A percentile compares a stretch with the other conserved stretches of the same genome.
Conservation (phyloP, 2,329 filamentous ascomycete species). For the Xylaria sp. region DNA sequence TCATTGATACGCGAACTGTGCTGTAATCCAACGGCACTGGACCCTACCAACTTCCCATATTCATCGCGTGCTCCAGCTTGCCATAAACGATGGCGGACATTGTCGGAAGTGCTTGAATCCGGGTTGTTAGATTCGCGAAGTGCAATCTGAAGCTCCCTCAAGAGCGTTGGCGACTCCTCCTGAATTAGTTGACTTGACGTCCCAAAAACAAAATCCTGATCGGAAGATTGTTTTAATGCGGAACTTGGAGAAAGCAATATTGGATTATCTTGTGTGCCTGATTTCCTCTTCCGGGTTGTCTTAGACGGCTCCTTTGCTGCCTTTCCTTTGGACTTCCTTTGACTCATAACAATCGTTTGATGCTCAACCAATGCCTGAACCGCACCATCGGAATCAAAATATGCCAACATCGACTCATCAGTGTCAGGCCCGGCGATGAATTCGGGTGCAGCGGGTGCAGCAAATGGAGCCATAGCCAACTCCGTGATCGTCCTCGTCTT, state of each 20-base stretch:
- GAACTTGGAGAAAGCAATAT: conserved; percentile 62
- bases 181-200: conserved; percentile 76
- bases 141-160: conserved; percentile 58
- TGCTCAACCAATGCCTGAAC: conserved; percentile 33
- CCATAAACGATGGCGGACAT: conserved; percentile 54
- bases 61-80: conserved; percentile 61
- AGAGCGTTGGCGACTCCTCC: conserved; percentile 63
- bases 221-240: conserved; percentile 58
- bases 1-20: not conserved
- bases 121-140: conserved; percentile 53
- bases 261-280: conserved; percentile 37
- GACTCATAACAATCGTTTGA: conserved; percentile 31
- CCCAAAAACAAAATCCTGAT: conserved; percentile 77
- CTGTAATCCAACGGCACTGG: conserved; percentile 56
- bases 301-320: conserved; percentile 33
- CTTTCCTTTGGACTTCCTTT: conserved; percentile 33
- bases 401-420: conserved; percentile 40
- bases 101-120: conserved; percentile 37
- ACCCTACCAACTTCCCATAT: conserved; percentile 58
- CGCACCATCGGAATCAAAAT: conserved; percentile 37
- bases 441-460: conserved; percentile 35
- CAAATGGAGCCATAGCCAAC: conserved; percentile 67
- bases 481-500: conserved; percentile 74
- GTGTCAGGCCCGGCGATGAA: conserved; percentile 24
- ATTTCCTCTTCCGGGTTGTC: conserved; percentile 35